Conservation (phyloP, 163 green algal genomes). For the Chlorella variabilis region DNA sequence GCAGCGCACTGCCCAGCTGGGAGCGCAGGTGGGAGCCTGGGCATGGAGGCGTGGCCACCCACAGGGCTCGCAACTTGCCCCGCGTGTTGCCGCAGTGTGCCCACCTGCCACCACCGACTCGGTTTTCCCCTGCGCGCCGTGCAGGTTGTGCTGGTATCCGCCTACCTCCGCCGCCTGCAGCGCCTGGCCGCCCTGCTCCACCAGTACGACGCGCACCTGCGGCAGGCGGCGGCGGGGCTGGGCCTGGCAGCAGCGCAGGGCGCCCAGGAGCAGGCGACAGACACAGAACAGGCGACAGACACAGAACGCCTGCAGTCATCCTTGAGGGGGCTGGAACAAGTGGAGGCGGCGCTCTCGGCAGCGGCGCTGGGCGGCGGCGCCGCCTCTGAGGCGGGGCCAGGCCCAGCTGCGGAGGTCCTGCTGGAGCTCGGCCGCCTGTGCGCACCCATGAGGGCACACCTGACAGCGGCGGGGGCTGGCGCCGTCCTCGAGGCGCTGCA, state of each 20-base stretch:
- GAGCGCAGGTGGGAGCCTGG: background rate
- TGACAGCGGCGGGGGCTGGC: background rate
- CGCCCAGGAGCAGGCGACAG: background rate
- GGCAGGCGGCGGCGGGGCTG: background rate
- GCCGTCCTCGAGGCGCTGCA: conserved; percentile 4
- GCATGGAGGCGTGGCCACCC: too few species aligned
- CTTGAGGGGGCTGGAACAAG: background rate
- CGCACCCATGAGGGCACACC: background rate
- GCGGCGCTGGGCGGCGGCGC: too few species aligned
- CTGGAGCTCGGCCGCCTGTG: background rate
- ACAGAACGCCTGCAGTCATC: too few species aligned
- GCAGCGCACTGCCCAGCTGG: background rate
- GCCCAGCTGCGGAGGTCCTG: background rate
- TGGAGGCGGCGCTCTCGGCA: background rate
- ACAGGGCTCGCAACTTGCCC: too few species aligned
- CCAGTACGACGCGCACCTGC: conserved; percentile 9
- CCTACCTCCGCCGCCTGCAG: conserved; percentile 8
- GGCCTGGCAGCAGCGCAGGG: background rate
- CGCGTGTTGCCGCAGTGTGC: background rate
- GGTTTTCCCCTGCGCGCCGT: background rate
- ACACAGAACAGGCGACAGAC: too few species aligned
- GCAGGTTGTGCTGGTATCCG: background rate
- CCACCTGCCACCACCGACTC: background rate
- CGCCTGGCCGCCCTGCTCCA: conserved; percentile 24
- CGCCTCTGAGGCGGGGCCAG: background rate